Evolutionary conservation across 148 eudicot species (phyloP).

Genomic region (Arctostaphylos glauca): DNA sequence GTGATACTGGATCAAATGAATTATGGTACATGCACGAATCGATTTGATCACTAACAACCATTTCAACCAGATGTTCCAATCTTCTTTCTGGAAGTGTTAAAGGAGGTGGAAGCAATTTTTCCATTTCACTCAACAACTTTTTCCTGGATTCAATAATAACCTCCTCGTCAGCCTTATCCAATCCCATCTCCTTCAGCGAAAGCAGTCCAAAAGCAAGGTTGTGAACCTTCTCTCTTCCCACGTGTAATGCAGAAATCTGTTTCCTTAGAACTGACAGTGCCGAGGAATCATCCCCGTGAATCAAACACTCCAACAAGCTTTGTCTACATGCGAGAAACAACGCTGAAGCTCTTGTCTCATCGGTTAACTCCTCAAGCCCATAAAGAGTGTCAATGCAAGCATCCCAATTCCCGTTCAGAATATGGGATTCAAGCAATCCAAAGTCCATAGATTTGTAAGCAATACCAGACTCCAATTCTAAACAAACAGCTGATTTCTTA

Average conservation of each 20-base stretch:
- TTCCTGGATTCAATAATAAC: slow-evolving; percentile 37
- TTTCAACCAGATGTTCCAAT: slow-evolving; percentile 80
- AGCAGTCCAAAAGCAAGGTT: slow-evolving; percentile 60
- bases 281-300: slow-evolving; percentile 46
- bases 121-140: slow-evolving; percentile 51
- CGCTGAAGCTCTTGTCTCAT: slow-evolving; percentile 62
- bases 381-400: slow-evolving; percentile 47
- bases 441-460: slow-evolving; percentile 51
- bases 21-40: slow-evolving; percentile 80
- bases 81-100: slow-evolving; percentile 70
- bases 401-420: slow-evolving; percentile 63
- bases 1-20: slow-evolving; percentile 44
- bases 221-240: slow-evolving; percentile 63
- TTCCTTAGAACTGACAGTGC: slow-evolving; percentile 62
- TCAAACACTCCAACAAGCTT: slow-evolving; percentile 57
- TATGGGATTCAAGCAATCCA: slow-evolving; percentile 46
- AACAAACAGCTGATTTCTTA: slow-evolving; percentile 59
- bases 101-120: slow-evolving; percentile 70
- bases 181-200: slow-evolving; percentile 38
- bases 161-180: slow-evolving; percentile 28
- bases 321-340: slow-evolving; percentile 59
- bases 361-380: slow-evolving; percentile 45
- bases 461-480: slow-evolving; percentile 76
- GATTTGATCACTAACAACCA: slow-evolving; percentile 52
- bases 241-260: slow-evolving; percentile 43